A percentile compares a stretch with the other conserved stretches of the same genome.
Evolutionary conservation across 768 basidiomycete genomes (phyloP).

Genomic region (Suillus subluteus): DNA sequence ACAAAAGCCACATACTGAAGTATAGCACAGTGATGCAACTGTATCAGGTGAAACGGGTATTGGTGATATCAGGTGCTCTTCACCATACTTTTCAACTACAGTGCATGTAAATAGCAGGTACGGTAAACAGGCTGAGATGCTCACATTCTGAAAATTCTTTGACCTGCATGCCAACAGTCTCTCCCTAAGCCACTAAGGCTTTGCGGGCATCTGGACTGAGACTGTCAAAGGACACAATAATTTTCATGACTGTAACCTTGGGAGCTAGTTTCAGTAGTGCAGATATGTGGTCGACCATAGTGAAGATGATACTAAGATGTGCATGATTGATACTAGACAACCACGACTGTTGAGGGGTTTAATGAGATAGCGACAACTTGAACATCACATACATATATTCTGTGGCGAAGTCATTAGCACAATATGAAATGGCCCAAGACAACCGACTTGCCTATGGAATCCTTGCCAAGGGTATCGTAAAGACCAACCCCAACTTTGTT

Average conservation of each 20-base stretch:
- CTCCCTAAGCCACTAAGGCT: conserved; percentile 73
- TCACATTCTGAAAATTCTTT: conserved; percentile 69
- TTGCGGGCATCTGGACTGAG: conserved; percentile 53
- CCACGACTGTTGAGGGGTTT: conserved; percentile 14
- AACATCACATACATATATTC: conserved; percentile 76
- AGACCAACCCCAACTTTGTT: conserved; percentile 83
- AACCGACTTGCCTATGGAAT: conserved; percentile 74
- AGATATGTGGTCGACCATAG: conserved; percentile 74
- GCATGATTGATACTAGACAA: conserved; percentile 78
- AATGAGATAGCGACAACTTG: conserved; percentile 8
- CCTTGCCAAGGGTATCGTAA: conserved; percentile 93
- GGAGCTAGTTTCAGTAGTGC: conserved; percentile 71
- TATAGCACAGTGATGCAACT: conserved; percentile 91
- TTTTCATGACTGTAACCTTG: conserved; percentile 63
- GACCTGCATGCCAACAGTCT: conserved; percentile 61
- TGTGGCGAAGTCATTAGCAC: conserved; percentile 31
- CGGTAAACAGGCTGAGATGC: conserved; percentile 29
- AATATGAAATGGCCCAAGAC: neutral
- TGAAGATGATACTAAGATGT: conserved; percentile 79
- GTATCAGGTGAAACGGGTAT: conserved; percentile 62
- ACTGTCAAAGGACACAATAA: conserved; percentile 77
- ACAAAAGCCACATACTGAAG: conserved; percentile 64
- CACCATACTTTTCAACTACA: conserved; percentile 77
- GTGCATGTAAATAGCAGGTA: conserved; percentile 6
- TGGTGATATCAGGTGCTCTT: conserved; percentile 60